Percentiles rank a stretch among this genome's conserved stretches.
Conservation (phyloP, 2,329 filamentous ascomycete genomes). For the Phyllosticta citrichinensis region DNA sequence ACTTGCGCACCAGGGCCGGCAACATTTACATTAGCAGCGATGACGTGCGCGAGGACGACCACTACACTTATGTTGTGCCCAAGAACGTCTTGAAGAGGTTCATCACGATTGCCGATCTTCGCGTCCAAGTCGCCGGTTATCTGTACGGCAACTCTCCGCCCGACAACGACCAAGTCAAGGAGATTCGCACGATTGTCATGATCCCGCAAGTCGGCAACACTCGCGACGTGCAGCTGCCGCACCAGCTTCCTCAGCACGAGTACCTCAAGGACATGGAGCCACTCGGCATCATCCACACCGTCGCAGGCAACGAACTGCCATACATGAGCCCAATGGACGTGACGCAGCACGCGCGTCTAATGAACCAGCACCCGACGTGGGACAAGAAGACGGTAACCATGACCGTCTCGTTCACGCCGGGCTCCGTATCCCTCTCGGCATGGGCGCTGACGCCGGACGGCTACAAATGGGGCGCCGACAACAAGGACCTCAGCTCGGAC, state of each 20-base stretch:
- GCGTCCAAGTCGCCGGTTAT: conserved; percentile 93
- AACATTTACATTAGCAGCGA: conserved; percentile 98
- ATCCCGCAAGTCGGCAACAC: conserved; percentile 92
- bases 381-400: conserved; percentile 90
- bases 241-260: conserved; percentile 84
- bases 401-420: conserved; percentile 91
- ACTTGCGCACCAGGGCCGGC: conserved; percentile 85
- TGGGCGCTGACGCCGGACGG: conserved; percentile 88
- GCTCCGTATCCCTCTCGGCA: conserved; percentile 86
- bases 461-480: conserved; percentile 95
- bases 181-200: conserved; percentile 94
- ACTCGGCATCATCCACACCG: conserved; percentile 88
- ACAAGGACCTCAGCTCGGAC: conserved; percentile 85
- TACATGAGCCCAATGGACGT: conserved; percentile 97
- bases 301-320: conserved; percentile 85
- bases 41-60: conserved; percentile 78
- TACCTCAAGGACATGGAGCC: conserved; percentile 80
- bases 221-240: conserved; percentile 81
- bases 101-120: conserved; percentile 92
- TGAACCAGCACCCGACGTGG: conserved; percentile 72
- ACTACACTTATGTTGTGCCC: conserved; percentile 94
- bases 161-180: conserved; percentile 95
- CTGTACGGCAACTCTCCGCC: conserved; percentile 86
- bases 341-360: conserved; percentile 83
- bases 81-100: conserved; percentile 98